Evolutionary conservation across 2,329 filamentous ascomycete species (phyloP).

Genomic region (Fusarium sp.): DNA sequence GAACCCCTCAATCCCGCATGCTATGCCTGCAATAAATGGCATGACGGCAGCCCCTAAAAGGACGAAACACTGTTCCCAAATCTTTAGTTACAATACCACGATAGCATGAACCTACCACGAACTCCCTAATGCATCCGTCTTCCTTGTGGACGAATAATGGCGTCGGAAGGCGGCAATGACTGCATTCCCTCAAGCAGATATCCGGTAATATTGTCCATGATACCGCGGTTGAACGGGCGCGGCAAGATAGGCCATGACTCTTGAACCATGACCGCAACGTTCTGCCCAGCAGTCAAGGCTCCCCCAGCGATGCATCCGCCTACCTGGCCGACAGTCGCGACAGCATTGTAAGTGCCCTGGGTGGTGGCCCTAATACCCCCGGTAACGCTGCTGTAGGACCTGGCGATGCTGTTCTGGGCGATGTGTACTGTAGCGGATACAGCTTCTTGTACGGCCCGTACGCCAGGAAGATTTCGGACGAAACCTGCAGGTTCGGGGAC

Average conservation of each 20-base stretch:
- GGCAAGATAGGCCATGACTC: conserved; percentile 13
- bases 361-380: background rate
- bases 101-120: background rate
- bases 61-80: background rate
- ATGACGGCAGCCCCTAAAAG: background rate
- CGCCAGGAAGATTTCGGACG: conserved; percentile 1
- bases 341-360: conserved; percentile 9
- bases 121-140: background rate
- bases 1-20: background rate
- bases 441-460: background rate
- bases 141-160: conserved; percentile 13
- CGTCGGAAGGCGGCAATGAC: conserved; percentile 25
- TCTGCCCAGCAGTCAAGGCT: conserved; percentile 10
- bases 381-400: conserved; percentile 23
- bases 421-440: background rate
- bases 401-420: conserved; percentile 7
- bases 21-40: background rate
- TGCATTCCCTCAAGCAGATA: conserved; percentile 27
- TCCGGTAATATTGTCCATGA: background rate
- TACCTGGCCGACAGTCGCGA: conserved; percentile 4
- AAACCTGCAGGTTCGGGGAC: background rate
- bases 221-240: conserved; percentile 2
- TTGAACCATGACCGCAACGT: conserved; percentile 2
- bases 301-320: conserved; percentile 15
- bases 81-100: background rate